Evolutionary conservation across 306 rosid genomes (phyloP), one percentile per base, ranked within the genome.

Genomic region (Abrus pulchellus): DNA sequence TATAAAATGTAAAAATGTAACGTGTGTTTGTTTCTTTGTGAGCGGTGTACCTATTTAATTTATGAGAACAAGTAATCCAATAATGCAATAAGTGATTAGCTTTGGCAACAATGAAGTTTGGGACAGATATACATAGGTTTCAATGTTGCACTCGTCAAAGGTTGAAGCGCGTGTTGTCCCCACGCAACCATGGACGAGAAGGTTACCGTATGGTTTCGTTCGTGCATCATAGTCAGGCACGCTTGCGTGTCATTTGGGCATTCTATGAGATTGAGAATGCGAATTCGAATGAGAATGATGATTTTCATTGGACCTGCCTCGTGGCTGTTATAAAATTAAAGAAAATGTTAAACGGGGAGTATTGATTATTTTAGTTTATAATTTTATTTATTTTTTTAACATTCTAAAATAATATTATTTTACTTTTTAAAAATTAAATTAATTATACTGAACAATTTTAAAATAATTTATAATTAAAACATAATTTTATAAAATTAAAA

Each of bases 101-200:
- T 50, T 50, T 12, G 56, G 57, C 52, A 72, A 10, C 27, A 3
- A 3, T 43, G 38, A 3, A 36, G n/a, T 32, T 50, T 2, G 70
- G 8, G 12, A 66, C 12, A 45, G 1, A 12, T 4, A 10, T 30
- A 43, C 34, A 75, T 0, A 9, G 67, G 36, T 72, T 80, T 68
- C 30, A 33, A 30, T 28, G 61, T 33, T 76, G 53, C 76, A 67
- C 82, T 85, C 90, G 91, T 90, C 91, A 84, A 88, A 82, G 52
- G 80, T 82, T 65, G 75, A 57, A 63, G 69, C 77, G 82, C 87
- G 89, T 88, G 92, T 52, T 66, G 64, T 66, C 67, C 52, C 70
- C 68, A 20, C 20, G 85, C 72, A 53, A 62, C 60, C 66, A 74
- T 8, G 44, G 40, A 65, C 49, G 84, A 60, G 4, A 30, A n/a